Evolutionary conservation across 2,329 filamentous ascomycete species (phyloP).

Genomic region (Neofusicoccum ribis): DNA sequence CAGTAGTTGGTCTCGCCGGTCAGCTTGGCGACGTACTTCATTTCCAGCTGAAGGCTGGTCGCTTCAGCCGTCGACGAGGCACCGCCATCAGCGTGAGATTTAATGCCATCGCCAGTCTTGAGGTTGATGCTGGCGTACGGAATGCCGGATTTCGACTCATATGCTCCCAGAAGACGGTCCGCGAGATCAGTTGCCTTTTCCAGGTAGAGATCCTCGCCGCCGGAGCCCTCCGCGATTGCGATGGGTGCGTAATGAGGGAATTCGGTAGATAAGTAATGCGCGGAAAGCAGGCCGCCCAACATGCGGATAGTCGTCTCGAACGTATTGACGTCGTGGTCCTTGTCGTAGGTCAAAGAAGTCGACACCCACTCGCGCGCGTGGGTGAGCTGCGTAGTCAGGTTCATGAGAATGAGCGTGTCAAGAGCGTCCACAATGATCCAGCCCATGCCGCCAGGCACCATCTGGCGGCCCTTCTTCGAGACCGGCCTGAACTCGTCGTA

Average conservation of each 20-base stretch:
- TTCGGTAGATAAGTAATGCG: slow-evolving; percentile 87
- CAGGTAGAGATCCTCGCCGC: slow-evolving; percentile 88
- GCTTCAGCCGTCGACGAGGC: slow-evolving; percentile 94
- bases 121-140: slow-evolving; percentile 91
- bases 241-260: slow-evolving; percentile 79
- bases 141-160: slow-evolving; percentile 81
- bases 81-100: slow-evolving; percentile 80
- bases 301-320: slow-evolving; percentile 98
- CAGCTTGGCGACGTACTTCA: slow-evolving; percentile 94
- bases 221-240: slow-evolving; percentile 65
- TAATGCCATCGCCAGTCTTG: slow-evolving; percentile 71
- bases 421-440: slow-evolving; percentile 98
- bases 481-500: slow-evolving; percentile 86
- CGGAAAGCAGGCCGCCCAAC: slow-evolving; percentile 88
- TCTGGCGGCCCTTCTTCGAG: slow-evolving; percentile 75
- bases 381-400: slow-evolving; percentile 79
- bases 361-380: slow-evolving; percentile 89
- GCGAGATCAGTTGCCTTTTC: slow-evolving; percentile 95
- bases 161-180: slow-evolving; percentile 82
- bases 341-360: slow-evolving; percentile 77
- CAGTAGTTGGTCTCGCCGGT: slow-evolving; percentile 92
- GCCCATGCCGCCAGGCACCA: slow-evolving; percentile 83
- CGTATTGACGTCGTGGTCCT: slow-evolving; percentile 93
- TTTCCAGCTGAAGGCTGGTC: slow-evolving; percentile 87
- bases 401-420: slow-evolving; percentile 98